Percentiles rank a stretch among this genome's conserved stretches.
phyloP scores from a whole-genome alignment of 192 early-diverging fungal genomes.

The Coemansia sp. region DNA sequence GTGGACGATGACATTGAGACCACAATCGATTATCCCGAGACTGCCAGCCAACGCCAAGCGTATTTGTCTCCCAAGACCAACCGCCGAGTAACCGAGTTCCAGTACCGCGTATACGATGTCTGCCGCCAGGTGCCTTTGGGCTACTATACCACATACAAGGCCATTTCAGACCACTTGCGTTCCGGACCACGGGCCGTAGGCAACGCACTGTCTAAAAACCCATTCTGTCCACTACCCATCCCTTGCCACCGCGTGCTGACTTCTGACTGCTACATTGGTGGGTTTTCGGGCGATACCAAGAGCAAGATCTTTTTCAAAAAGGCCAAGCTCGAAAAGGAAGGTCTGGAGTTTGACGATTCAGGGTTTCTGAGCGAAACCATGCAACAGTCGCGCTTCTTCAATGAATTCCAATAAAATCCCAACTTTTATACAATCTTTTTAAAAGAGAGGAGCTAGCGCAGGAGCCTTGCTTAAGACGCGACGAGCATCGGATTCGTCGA shows the following conservation, averaged over 20 bases:
- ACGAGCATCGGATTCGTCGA: constrained; percentile 45
- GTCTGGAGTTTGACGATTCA: constrained; percentile 59
- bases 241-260: constrained; percentile 72
- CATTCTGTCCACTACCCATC: constrained; percentile 66
- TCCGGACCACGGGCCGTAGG: constrained; percentile 66
- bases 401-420: constrained; percentile 40
- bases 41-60: constrained; percentile 36
- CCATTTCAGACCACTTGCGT: constrained; percentile 59
- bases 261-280: constrained; percentile 63
- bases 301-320: constrained; percentile 64
- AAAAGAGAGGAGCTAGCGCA: constrained; percentile 36
- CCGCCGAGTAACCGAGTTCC: constrained; percentile 65
- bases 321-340: constrained; percentile 66
- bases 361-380: constrained; percentile 43
- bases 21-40: constrained; percentile 51
- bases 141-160: constrained; percentile 66
- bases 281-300: constrained; percentile 63
- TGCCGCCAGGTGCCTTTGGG: constrained; percentile 66
- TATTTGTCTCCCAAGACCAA: constrained; percentile 59
- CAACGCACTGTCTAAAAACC: constrained; percentile 64
- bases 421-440: background rate
- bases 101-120: constrained; percentile 70
- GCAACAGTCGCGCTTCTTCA: constrained; percentile 55
- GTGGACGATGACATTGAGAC: constrained; percentile 55
- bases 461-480: constrained; percentile 31